A percentile compares a stretch with the other conserved stretches of the same genome.
These are phyloP conservation scores for Alternaria sp. DNA, from an alignment of 2,329 filamentous ascomycete species.

Conservation along the genomic window DNA sequence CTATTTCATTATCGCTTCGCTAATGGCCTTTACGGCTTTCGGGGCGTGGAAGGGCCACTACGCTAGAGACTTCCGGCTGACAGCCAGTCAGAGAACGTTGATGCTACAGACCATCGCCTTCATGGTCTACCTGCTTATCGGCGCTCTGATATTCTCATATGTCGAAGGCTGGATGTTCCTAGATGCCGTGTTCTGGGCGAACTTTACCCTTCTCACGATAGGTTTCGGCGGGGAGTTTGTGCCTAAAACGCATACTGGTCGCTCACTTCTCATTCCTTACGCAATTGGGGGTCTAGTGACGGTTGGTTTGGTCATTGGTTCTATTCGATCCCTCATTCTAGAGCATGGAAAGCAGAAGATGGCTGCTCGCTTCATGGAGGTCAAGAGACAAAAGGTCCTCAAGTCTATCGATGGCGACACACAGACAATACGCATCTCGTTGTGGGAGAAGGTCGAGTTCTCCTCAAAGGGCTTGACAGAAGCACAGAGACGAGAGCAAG, in stretches of 20 bases:
- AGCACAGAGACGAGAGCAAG: constrained; percentile 54
- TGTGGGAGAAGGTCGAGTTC: constrained; percentile 51
- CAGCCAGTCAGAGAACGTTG: constrained; percentile 62
- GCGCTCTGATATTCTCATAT: constrained; percentile 55
- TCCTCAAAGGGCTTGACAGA: constrained; percentile 50
- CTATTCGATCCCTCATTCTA: constrained; percentile 58
- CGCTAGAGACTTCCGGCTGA: constrained; percentile 63
- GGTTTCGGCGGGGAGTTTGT: constrained; percentile 60
- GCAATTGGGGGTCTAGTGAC: constrained; percentile 63
- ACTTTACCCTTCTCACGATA: constrained; percentile 63
- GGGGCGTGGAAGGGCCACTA: constrained; percentile 63
- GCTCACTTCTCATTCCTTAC: constrained; percentile 61
- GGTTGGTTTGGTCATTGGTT: constrained; percentile 63
- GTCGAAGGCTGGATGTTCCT: constrained; percentile 62
- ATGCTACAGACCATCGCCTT: constrained; percentile 62
- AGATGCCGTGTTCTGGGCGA: constrained; percentile 63
- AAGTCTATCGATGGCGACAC: constrained; percentile 48
- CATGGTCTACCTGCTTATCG: constrained; percentile 56
- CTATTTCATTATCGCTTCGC: constrained; percentile 62
- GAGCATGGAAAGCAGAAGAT: constrained; percentile 61
- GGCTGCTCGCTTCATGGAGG: constrained; percentile 57
- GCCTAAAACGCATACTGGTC: constrained; percentile 58
- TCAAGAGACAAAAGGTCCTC: constrained; percentile 54
- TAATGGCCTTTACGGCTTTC: constrained; percentile 63
- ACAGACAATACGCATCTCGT: constrained; percentile 52